Conservation (phyloP, 768 basidiomycete species). For the Panaeolus papilionaceus region DNA sequence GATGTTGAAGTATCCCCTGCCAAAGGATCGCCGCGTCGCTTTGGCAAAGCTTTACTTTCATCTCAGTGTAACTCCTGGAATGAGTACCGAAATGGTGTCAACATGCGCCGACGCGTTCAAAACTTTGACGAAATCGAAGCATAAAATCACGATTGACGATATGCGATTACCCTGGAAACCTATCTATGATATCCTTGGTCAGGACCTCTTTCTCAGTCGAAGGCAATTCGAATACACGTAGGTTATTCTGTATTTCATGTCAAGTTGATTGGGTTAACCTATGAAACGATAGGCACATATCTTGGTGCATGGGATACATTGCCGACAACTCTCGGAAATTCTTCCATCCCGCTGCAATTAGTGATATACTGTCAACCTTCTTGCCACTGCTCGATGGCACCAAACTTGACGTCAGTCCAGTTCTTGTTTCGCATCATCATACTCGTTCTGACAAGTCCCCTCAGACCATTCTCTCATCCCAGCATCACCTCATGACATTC, state of each 20-base stretch:
- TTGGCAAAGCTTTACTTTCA: conserved; percentile 84
- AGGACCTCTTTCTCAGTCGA: conserved; percentile 79
- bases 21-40: conserved; percentile 74
- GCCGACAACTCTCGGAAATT: conserved; percentile 76
- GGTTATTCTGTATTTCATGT: conserved; percentile 29
- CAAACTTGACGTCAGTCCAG: conserved; percentile 65
- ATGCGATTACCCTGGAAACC: conserved; percentile 85
- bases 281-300: conserved; percentile 57
- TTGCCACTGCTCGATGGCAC: conserved; percentile 81
- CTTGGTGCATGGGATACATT: conserved; percentile 79
- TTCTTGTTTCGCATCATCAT: conserved; percentile 1
- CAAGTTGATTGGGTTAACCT: conserved; percentile 19
- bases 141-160: conserved; percentile 78
- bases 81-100: conserved; percentile 73
- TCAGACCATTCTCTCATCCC: conserved; percentile 78
- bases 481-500: conserved; percentile 87
- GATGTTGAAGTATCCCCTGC: conserved; percentile 87
- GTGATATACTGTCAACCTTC: conserved; percentile 89
- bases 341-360: conserved; percentile 87
- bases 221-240: conserved; percentile 83
- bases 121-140: conserved; percentile 66
- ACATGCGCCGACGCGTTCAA: conserved; percentile 69
- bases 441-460: conserved; percentile 22
- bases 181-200: conserved; percentile 70
- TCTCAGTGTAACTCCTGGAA: conserved; percentile 75